phyloP scores from a whole-genome alignment of 2,329 filamentous ascomycete species.

The Fusarium nematophilum region DNA sequence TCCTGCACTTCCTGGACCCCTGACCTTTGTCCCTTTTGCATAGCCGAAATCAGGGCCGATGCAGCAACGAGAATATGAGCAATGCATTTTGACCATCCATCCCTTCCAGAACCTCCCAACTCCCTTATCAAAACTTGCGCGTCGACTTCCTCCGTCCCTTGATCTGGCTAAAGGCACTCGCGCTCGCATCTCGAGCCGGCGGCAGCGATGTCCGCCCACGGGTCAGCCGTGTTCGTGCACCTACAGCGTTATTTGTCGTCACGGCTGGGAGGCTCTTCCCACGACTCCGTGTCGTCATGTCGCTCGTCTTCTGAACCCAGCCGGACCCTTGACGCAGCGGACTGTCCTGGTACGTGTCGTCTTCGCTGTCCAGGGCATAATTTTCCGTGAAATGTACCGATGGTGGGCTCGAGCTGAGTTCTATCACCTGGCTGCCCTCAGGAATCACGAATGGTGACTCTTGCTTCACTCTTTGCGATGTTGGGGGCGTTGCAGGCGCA shows the following conservation, averaged over 20 bases:
- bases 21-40: background rate
- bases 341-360: constrained; percentile 37
- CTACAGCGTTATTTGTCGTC: background rate
- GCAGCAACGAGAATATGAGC: background rate
- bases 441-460: constrained; percentile 42
- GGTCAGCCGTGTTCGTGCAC: background rate
- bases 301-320: constrained; percentile 33
- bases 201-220: constrained; percentile 33
- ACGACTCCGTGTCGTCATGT: constrained; percentile 33
- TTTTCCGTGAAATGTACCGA: constrained; percentile 33
- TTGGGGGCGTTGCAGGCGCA: constrained; percentile 16
- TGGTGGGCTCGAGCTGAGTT: constrained; percentile 45
- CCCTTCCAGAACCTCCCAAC: constrained; percentile 10
- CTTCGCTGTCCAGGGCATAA: constrained; percentile 37
- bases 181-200: constrained; percentile 26
- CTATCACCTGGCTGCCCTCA: constrained; percentile 48
- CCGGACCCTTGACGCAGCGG: constrained; percentile 31
- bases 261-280: constrained; percentile 33
- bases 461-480: constrained; percentile 26
- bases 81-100: background rate
- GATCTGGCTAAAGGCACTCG: constrained; percentile 41
- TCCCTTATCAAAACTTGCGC: constrained; percentile 34
- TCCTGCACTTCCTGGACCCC: constrained; percentile 5
- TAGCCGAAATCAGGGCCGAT: background rate
- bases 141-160: constrained; percentile 37